Evolutionary conservation across 2,329 filamentous ascomycete genomes (phyloP).

Genomic region (Calonectria crousiana): DNA sequence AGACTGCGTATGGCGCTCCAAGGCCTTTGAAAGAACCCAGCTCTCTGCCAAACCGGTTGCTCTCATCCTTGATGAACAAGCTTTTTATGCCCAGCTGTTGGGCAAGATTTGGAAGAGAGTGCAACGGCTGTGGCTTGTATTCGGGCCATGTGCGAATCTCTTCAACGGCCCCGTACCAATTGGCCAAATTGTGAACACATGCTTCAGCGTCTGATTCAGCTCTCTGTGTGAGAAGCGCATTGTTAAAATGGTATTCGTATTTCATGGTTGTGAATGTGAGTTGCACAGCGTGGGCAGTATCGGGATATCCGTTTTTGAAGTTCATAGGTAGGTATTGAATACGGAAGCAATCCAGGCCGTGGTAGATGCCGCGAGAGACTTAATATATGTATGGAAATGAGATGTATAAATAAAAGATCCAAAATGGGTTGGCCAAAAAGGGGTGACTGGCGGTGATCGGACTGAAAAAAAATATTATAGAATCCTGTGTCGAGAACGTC

Average conservation of each 20-base stretch:
- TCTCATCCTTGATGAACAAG: slow-evolving; percentile 31
- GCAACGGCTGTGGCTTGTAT: slow-evolving; percentile 29
- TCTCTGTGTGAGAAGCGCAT: background rate
- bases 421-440: rapidly evolving
- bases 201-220: background rate
- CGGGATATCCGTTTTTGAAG: background rate
- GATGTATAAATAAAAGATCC: background rate
- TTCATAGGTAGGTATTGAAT: background rate
- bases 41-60: slow-evolving; percentile 23
- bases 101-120: slow-evolving; percentile 15
- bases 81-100: slow-evolving; percentile 18
- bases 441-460: too few relatives aligned
- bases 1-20: slow-evolving; percentile 32
- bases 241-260: background rate
- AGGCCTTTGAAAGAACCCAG: slow-evolving; percentile 33
- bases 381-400: background rate
- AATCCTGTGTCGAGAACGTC: too few relatives aligned
- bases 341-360: background rate
- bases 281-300: background rate
- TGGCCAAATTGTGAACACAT: slow-evolving; percentile 25
- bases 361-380: background rate
- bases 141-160: slow-evolving; percentile 32
- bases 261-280: background rate
- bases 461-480: too few relatives aligned
- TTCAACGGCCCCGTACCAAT: slow-evolving; percentile 23